Percentiles rank a stretch among this genome's conserved stretches.
Evolutionary conservation across 2,329 filamentous ascomycete species (phyloP).

Genomic region (Remersonia thermophila): DNA sequence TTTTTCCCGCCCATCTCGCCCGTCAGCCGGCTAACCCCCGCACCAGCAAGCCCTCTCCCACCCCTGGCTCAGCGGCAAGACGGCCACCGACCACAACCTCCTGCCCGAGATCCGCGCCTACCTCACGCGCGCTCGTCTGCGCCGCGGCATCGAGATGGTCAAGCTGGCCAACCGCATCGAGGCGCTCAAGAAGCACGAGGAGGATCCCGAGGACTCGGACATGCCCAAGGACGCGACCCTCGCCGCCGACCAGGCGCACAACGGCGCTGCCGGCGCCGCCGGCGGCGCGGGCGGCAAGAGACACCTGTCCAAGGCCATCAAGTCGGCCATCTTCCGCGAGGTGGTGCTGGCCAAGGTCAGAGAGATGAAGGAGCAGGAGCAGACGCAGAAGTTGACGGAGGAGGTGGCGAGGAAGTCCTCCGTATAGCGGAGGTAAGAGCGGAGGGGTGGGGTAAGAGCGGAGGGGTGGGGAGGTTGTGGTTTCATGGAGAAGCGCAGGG

Average conservation of each 20-base stretch:
- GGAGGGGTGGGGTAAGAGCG: constrained; percentile 4
- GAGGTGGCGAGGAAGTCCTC: constrained; percentile 38
- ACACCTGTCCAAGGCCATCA: constrained; percentile 37
- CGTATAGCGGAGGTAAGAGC: no score
- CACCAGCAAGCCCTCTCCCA: constrained; percentile 63
- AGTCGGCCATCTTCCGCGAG: constrained; percentile 76
- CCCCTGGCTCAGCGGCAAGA: constrained; percentile 82
- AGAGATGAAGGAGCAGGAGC: constrained; percentile 80
- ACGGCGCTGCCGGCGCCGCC: constrained; percentile 18
- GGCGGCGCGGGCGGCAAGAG: constrained; percentile 23
- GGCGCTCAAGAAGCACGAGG: constrained; percentile 83
- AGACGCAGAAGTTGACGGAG: constrained; percentile 55
- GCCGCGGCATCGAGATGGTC: constrained; percentile 88
- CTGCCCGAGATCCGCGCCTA: constrained; percentile 92
- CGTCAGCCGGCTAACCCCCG: constrained; percentile 10
- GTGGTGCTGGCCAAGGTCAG: constrained; percentile 88
- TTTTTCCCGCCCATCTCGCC: neutral
- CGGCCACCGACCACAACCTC: constrained; percentile 90
- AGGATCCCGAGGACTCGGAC: constrained; percentile 63
- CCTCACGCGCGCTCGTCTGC: constrained; percentile 80
- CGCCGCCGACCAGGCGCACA: constrained; percentile 34
- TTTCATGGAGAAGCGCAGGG: no score
- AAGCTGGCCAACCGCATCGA: constrained; percentile 95
- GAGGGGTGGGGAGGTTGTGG: constrained; percentile 1
- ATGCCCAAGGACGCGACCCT: constrained; percentile 52